Percentiles rank a stretch among this genome's conserved stretches.
Evolutionary conservation across 148 eudicot genomes (phyloP).

Genomic region (Amaranthus hypochondriacus): DNA sequence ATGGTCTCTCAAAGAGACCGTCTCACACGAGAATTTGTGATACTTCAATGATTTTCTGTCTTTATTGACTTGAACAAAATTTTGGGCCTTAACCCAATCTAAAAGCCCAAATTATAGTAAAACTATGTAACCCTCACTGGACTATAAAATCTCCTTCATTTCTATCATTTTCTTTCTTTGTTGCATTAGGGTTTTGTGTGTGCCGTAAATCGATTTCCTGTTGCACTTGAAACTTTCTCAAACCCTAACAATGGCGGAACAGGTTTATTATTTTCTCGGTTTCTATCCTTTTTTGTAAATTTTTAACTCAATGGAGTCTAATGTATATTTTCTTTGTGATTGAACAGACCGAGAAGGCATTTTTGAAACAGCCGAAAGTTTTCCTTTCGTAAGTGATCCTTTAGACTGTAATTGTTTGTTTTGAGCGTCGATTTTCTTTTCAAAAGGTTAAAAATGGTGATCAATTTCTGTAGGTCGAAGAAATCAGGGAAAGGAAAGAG

Average conservation of each 20-base stretch:
- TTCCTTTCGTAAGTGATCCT: constrained; percentile 34
- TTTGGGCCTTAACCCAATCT: neutral
- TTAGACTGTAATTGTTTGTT: no score
- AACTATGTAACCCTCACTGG: neutral
- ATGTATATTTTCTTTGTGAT: neutral
- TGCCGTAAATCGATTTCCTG: constrained; percentile 2
- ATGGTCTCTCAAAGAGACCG: no score
- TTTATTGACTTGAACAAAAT: constrained; percentile 14
- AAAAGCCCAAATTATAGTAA: neutral
- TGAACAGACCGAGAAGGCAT: constrained; percentile 48
- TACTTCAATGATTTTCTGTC: neutral
- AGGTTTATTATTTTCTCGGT: constrained; percentile 18
- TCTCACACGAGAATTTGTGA: no score
- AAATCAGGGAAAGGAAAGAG: constrained; percentile 52
- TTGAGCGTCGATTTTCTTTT: neutral
- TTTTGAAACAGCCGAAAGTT: constrained; percentile 47
- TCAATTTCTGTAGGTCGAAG: constrained; percentile 34
- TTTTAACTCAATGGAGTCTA: neutral
- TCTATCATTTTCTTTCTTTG: neutral
- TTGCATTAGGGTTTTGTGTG: constrained; percentile 26
- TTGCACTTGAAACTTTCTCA: constrained; percentile 1
- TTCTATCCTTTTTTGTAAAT: no score
- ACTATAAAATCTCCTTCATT: neutral
- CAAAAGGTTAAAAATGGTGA: neutral
- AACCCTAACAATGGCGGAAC: constrained; percentile 47